Evolutionary conservation across 2,329 filamentous ascomycete species (phyloP).

Genomic region (Karstenula rhodostoma): DNA sequence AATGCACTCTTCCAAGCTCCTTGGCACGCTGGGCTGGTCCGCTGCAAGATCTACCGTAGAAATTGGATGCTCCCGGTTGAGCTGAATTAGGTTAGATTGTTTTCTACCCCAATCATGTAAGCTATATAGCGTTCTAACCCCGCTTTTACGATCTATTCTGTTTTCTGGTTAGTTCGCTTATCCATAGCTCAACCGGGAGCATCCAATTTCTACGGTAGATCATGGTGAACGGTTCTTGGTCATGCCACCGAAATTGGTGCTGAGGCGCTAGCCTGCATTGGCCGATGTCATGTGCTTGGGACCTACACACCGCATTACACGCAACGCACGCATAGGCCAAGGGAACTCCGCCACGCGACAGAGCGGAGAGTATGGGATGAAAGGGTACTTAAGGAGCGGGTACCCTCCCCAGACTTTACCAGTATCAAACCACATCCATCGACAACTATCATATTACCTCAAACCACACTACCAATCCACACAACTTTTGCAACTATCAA

Average conservation of each 20-base stretch:
- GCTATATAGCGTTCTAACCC: too few species aligned
- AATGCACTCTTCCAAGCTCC: not conserved
- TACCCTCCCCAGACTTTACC: not conserved
- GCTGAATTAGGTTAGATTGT: too few species aligned
- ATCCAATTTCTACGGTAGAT: too few species aligned
- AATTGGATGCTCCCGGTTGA: too few species aligned
- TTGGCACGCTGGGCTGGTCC: not conserved
- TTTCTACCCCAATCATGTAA: too few species aligned
- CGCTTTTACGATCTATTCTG: too few species aligned
- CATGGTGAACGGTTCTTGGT: not conserved
- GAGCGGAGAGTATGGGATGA: not conserved
- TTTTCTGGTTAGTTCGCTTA: too few species aligned
- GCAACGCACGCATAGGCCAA: not conserved
- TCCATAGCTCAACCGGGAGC: too few species aligned
- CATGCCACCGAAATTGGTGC: not conserved
- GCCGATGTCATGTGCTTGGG: conserved; percentile 17
- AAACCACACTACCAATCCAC: not conserved
- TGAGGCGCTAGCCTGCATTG: conserved; percentile 11
- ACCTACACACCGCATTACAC: not conserved
- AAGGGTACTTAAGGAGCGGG: not conserved
- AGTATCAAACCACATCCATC: not conserved
- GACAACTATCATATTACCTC: not conserved
- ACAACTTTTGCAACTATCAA: not conserved
- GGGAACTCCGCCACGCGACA: not conserved
- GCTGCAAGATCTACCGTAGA: conserved; percentile 1